phyloP scores from a whole-genome alignment of 306 rosid species.

The Vigna radiata region DNA sequence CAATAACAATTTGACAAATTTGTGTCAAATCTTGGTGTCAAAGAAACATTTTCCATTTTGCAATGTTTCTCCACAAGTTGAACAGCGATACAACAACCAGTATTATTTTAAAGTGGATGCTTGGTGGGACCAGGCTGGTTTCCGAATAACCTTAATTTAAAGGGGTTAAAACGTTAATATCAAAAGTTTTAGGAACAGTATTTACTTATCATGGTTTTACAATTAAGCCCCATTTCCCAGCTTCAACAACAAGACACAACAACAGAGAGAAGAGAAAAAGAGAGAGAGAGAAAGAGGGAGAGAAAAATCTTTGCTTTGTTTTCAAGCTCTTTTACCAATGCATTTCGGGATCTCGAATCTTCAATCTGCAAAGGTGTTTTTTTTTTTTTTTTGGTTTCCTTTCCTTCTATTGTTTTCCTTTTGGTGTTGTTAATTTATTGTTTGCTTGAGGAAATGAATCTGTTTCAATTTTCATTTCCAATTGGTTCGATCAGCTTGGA shows the following conservation, averaged over 20 bases:
- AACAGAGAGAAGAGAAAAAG: conserved; percentile 36
- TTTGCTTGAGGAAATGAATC: conserved; percentile 48
- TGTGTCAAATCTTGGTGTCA: no score
- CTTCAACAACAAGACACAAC: conserved; percentile 57
- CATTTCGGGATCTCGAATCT: conserved; percentile 75
- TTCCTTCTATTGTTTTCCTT: conserved; percentile 15
- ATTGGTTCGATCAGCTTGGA: conserved; percentile 36
- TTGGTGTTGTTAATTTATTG: conserved; percentile 18
- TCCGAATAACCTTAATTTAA: neutral
- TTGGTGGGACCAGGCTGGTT: neutral
- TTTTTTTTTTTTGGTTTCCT: neutral
- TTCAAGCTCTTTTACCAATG: conserved; percentile 57
- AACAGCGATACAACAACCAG: conserved; percentile 29
- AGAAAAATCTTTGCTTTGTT: conserved; percentile 42
- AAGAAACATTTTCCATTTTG: no score
- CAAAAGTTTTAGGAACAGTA: conserved; percentile 35
- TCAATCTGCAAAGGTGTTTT: conserved; percentile 58
- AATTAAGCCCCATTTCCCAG: conserved; percentile 46
- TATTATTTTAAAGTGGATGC: conserved; percentile 6
- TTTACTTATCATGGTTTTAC: conserved; percentile 36
- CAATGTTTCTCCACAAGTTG: conserved; percentile 7
- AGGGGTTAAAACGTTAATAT: conserved; percentile 44
- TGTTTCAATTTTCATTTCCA: conserved; percentile 40
- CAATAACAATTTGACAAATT: no score
- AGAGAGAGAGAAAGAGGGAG: conserved; percentile 31